Evolutionary conservation across 371 early-diverging fungal species (phyloP).

Genomic region (Mortierella sp.): DNA sequence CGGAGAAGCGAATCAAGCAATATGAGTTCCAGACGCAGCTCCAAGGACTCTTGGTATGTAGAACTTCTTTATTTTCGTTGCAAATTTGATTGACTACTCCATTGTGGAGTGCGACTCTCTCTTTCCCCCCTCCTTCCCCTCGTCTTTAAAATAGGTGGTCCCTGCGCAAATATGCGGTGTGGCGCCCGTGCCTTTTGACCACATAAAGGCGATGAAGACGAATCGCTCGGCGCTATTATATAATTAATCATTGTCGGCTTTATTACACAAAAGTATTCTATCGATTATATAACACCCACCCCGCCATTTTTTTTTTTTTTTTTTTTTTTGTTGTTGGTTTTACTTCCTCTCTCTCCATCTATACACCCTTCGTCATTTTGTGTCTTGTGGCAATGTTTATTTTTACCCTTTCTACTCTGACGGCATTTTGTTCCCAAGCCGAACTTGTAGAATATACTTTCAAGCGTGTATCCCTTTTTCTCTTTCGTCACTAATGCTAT

Average conservation of each 20-base stretch:
- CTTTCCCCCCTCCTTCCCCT: constrained; percentile 1
- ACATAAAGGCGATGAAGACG: background rate
- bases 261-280: no score
- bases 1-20: constrained; percentile 29
- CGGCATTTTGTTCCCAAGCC: no score
- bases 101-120: background rate
- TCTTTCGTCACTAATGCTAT: background rate
- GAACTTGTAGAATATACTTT: no score
- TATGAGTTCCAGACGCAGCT: constrained; percentile 40
- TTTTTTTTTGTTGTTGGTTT: no score
- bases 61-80: background rate
- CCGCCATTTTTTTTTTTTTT: no score
- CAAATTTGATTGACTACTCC: background rate
- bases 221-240: no score
- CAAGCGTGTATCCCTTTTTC: background rate
- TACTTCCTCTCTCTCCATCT: no score
- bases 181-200: background rate
- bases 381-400: no score
- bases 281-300: no score
- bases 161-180: constrained; percentile 2
- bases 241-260: no score
- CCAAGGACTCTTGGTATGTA: constrained; percentile 47
- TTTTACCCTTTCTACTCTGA: no score
- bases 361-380: no score
- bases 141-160: background rate